These are phyloP conservation scores for Flueggea neowawraea DNA, from an alignment of 441 rosid genomes.

Conservation along the genomic window DNA sequence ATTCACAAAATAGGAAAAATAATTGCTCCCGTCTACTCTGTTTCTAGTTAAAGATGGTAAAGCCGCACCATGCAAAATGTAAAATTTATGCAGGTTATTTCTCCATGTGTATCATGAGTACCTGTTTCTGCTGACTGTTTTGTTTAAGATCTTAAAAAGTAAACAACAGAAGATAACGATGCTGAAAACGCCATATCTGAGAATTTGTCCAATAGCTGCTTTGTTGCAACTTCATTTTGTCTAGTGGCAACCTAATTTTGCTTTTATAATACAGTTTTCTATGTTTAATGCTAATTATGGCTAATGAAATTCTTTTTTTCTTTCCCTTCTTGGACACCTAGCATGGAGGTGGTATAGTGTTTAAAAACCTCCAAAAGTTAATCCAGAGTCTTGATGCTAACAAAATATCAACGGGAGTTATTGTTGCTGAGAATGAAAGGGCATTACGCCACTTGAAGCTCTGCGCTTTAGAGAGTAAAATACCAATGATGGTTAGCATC, in stretches of 20 bases:
- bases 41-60: too few relatives aligned
- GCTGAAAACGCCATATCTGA: too few relatives aligned
- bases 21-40: too few relatives aligned
- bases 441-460: conserved; percentile 59
- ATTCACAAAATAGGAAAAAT: too few relatives aligned
- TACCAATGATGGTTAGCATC: conserved; percentile 49
- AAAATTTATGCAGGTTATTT: too few relatives aligned
- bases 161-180: too few relatives aligned
- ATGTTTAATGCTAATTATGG: neutral
- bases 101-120: too few relatives aligned
- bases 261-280: neutral
- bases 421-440: conserved; percentile 46
- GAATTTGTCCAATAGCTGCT: too few relatives aligned
- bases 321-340: conserved; percentile 10
- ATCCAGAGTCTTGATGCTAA: conserved; percentile 35
- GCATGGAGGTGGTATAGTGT: conserved; percentile 69
- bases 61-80: too few relatives aligned
- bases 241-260: neutral
- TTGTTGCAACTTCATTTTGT: neutral
- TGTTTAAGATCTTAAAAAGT: too few relatives aligned
- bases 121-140: too few relatives aligned
- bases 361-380: conserved; percentile 46
- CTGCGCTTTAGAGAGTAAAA: conserved; percentile 53
- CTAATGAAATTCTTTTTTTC: neutral
- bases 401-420: conserved; percentile 37